These are phyloP conservation scores for Mediolabrus comicus DNA, from an alignment of 108 stramenopile genomes.

Conservation along the genomic window DNA sequence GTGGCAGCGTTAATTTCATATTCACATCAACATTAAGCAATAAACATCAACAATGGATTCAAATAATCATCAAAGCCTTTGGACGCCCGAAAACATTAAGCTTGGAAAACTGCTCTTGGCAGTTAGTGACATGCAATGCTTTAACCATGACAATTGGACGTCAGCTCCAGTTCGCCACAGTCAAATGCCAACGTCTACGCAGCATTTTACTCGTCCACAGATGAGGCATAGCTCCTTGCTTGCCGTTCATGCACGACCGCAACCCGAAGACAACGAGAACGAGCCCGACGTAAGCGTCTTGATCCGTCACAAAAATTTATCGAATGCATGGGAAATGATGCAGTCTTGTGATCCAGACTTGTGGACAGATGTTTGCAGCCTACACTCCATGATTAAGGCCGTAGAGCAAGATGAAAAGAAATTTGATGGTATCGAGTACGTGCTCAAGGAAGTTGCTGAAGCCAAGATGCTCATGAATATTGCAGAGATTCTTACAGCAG, in stretches of 20 bases:
- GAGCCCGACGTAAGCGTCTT: conserved; percentile 23
- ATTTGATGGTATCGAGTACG: conserved; percentile 6
- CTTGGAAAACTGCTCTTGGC: conserved; percentile 16
- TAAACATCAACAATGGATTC: not conserved
- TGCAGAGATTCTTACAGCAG: conserved; percentile 30
- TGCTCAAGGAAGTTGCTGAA: conserved; percentile 30
- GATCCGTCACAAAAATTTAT: conserved; percentile 32
- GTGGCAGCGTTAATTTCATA: no score
- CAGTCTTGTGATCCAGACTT: conserved; percentile 23
- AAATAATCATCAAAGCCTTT: not conserved
- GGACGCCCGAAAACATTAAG: conserved; percentile 4
- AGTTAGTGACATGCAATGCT: conserved; percentile 34
- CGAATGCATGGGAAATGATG: conserved; percentile 39
- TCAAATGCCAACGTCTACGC: conserved; percentile 20
- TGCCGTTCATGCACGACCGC: conserved; percentile 35
- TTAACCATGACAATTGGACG: conserved; percentile 33
- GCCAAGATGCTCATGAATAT: conserved; percentile 36
- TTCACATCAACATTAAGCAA: not conserved
- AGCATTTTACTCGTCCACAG: conserved; percentile 32
- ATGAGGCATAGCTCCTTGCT: conserved; percentile 34
- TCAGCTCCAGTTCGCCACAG: conserved; percentile 32
- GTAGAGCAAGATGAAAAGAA: conserved; percentile 17
- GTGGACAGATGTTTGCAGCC: conserved; percentile 36
- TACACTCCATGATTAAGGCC: conserved; percentile 19
- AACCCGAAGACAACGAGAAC: conserved; percentile 16